A percentile compares a stretch with the other conserved stretches of the same genome.
Conservation (phyloP, 176 grass and related monocot genomes). For the Phoenix roebelenii region DNA sequence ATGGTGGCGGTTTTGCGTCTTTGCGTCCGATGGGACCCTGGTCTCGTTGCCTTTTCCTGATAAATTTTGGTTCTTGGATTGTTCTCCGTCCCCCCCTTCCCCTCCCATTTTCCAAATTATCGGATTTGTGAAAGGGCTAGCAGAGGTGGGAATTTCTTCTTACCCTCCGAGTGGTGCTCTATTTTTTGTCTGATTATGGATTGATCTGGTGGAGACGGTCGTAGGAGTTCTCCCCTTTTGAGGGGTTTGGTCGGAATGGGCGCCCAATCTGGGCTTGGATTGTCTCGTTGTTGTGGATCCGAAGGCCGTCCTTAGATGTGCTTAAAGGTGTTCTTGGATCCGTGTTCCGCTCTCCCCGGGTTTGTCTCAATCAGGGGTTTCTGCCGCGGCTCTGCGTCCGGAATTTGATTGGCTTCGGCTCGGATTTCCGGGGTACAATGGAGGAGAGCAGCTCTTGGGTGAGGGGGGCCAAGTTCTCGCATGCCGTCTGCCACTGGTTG, state of each 20-base stretch:
- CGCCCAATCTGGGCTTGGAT: too few species aligned
- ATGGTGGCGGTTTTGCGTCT: not conserved
- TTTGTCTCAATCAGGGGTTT: too few species aligned
- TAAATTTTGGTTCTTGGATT: constrained; percentile 5
- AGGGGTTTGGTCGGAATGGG: too few species aligned
- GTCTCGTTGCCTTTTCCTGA: not conserved
- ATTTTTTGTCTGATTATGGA: too few species aligned
- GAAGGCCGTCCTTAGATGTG: too few species aligned
- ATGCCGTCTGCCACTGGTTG: constrained; percentile 35
- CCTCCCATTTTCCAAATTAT: constrained; percentile 7
- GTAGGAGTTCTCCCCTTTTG: too few species aligned
- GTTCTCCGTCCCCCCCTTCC: not conserved
- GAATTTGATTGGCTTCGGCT: constrained; percentile 22
- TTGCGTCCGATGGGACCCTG: not conserved
- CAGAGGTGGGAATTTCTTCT: constrained; percentile 5
- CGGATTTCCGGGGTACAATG: constrained; percentile 21
- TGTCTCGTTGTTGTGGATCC: too few species aligned
- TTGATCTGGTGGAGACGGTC: too few species aligned
- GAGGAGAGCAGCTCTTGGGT: constrained; percentile 76
- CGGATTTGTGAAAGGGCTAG: constrained; percentile 2
- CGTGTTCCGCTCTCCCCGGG: too few species aligned
- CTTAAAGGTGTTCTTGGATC: too few species aligned
- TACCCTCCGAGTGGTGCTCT: not conserved
- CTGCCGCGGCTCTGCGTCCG: constrained; percentile 26
- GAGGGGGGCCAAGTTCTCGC: constrained; percentile 71